These are phyloP conservation scores for Xanthoconium separans DNA, from an alignment of 1,284 basidiomycete genomes.

Conservation along the genomic window DNA sequence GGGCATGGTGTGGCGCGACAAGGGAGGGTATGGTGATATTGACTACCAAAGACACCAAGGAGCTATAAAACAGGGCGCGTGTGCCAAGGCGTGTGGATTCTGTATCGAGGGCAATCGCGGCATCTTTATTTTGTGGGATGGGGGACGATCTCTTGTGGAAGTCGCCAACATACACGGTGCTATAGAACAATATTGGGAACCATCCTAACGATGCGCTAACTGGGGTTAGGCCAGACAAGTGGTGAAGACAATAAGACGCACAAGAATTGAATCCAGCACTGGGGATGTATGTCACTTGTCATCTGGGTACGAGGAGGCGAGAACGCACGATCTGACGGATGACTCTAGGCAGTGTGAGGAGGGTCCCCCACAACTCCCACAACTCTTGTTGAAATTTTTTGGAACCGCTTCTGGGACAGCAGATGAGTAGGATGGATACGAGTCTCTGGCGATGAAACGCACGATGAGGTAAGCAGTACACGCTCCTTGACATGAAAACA, in stretches of 20 bases:
- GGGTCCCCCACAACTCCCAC: slow-evolving; percentile 66
- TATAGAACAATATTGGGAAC: slow-evolving; percentile 91
- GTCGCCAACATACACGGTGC: slow-evolving; percentile 83
- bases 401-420: slow-evolving; percentile 13
- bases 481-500: slow-evolving; percentile 73
- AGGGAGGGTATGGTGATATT: slow-evolving; percentile 77
- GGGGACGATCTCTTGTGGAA: slow-evolving; percentile 64
- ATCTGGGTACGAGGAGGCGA: slow-evolving; percentile 8
- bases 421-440: no score
- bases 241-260: slow-evolving; percentile 39
- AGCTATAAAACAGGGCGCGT: slow-evolving; percentile 77
- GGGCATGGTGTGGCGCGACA: slow-evolving; percentile 39
- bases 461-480: slow-evolving; percentile 59
- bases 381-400: slow-evolving; percentile 54
- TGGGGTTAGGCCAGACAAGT: slow-evolving; percentile 6
- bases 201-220: slow-evolving; percentile 79
- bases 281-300: slow-evolving; percentile 6
- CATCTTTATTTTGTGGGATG: slow-evolving; percentile 33
- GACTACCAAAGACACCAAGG: slow-evolving; percentile 66
- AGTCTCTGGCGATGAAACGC: slow-evolving; percentile 12
- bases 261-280: slow-evolving; percentile 89
- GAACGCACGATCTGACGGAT: slow-evolving; percentile 77
- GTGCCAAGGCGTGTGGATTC: slow-evolving; percentile 83
- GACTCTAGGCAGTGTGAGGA: slow-evolving; percentile 65
- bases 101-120: slow-evolving; percentile 47